Evolutionary conservation across 2,329 filamentous ascomycete genomes (phyloP).

Genomic region (Trichothecium roseum): DNA sequence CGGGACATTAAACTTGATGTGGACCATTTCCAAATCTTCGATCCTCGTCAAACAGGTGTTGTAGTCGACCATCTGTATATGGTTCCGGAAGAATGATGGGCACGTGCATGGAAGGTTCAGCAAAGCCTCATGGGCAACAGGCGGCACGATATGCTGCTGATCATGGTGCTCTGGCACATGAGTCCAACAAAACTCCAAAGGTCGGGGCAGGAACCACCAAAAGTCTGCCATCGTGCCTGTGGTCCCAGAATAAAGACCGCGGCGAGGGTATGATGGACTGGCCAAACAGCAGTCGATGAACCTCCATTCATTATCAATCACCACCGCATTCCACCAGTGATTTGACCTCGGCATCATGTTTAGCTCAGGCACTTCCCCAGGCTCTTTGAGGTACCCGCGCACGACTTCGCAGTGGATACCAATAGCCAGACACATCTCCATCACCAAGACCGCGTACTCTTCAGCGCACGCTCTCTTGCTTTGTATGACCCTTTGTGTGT

Average conservation of each 20-base stretch:
- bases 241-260: constrained; percentile 65
- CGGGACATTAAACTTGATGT: constrained; percentile 79
- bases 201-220: constrained; percentile 91
- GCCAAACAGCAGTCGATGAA: constrained; percentile 92
- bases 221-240: constrained; percentile 62
- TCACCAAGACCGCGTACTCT: constrained; percentile 79
- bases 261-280: constrained; percentile 77
- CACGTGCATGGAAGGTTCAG: constrained; percentile 79
- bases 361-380: constrained; percentile 73
- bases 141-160: constrained; percentile 88
- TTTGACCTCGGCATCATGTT: constrained; percentile 79
- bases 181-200: constrained; percentile 87
- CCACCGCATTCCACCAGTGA: constrained; percentile 94
- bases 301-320: constrained; percentile 91
- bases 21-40: constrained; percentile 87
- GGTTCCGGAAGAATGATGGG: constrained; percentile 78
- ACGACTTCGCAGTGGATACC: constrained; percentile 82
- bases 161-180: constrained; percentile 80
- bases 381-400: constrained; percentile 80
- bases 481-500: constrained; percentile 75
- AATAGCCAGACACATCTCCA: constrained; percentile 88
- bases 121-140: constrained; percentile 75
- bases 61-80: constrained; percentile 73
- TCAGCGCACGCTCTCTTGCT: constrained; percentile 75
- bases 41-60: constrained; percentile 79